Evolutionary conservation across 1,284 basidiomycete genomes (phyloP).

Genomic region (Malassezia caprae): DNA sequence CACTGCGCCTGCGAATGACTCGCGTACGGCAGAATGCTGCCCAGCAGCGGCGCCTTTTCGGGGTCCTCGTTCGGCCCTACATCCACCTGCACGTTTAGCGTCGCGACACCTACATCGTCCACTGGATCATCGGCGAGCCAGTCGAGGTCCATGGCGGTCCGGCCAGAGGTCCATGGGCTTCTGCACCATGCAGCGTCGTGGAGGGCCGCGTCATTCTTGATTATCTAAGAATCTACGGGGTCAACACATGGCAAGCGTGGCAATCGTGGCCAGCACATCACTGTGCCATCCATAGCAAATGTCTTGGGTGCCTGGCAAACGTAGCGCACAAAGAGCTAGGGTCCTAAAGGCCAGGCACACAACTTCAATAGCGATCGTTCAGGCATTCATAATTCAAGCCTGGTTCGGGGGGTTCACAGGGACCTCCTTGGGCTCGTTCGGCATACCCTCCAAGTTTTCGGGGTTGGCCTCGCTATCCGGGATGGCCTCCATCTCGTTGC

Average conservation of each 20-base stretch:
- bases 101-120: background rate
- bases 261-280: background rate
- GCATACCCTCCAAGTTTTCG: background rate
- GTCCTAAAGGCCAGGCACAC: background rate
- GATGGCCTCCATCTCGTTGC: background rate
- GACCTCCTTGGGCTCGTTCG: background rate
- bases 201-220: background rate
- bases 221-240: background rate
- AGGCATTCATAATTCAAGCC: background rate
- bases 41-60: background rate
- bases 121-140: constrained; percentile 4
- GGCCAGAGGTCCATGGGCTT: background rate
- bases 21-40: constrained; percentile 60
- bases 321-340: too few relatives aligned
- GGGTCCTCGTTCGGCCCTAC: background rate
- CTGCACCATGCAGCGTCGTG: background rate
- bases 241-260: background rate
- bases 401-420: background rate
- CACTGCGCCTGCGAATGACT: constrained; percentile 70
- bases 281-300: background rate
- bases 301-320: too few relatives aligned
- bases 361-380: background rate
- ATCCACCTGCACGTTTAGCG: background rate
- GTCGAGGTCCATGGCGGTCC: constrained; percentile 1
- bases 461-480: background rate